Evolutionary conservation across 768 basidiomycete species (phyloP).

Genomic region (Tulasnella sp.): DNA sequence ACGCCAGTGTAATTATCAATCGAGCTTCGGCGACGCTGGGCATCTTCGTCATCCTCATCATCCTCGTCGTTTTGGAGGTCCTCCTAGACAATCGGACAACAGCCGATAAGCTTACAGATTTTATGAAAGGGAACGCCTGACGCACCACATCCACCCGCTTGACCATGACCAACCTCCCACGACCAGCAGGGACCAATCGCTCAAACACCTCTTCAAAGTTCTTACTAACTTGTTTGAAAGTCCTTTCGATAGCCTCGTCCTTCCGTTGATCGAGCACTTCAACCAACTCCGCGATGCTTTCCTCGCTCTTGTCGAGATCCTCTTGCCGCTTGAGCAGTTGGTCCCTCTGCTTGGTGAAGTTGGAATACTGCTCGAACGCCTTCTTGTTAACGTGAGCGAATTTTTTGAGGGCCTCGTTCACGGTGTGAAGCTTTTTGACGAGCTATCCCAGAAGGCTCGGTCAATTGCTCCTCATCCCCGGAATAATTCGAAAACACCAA

Average conservation of each 20-base stretch:
- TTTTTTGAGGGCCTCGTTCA: constrained; percentile 89
- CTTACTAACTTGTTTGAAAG: constrained; percentile 94
- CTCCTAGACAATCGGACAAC: not conserved
- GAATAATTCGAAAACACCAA: constrained; percentile 28
- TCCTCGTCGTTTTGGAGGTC: constrained; percentile 20
- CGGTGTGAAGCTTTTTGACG: constrained; percentile 80
- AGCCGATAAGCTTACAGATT: not conserved
- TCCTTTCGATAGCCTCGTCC: constrained; percentile 96
- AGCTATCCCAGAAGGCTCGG: constrained; percentile 39
- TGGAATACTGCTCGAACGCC: constrained; percentile 96
- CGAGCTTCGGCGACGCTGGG: constrained; percentile 57
- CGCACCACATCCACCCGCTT: constrained; percentile 73
- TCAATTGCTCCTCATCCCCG: not conserved
- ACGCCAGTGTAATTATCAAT: constrained; percentile 96
- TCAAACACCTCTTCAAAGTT: constrained; percentile 98
- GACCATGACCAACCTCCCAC: constrained; percentile 87
- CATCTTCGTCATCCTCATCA: constrained; percentile 58
- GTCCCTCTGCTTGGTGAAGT: constrained; percentile 96
- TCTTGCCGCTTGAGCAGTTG: constrained; percentile 75
- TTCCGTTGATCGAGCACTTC: constrained; percentile 91
- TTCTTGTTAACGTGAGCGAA: constrained; percentile 99
- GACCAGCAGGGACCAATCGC: constrained; percentile 86
- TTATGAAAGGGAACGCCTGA: constrained; percentile 8
- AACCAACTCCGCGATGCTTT: constrained; percentile 86
- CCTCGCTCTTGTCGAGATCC: constrained; percentile 81